Evolutionary conservation across 2,329 filamentous ascomycete genomes (phyloP).

Genomic region (Talaromyces sp.): DNA sequence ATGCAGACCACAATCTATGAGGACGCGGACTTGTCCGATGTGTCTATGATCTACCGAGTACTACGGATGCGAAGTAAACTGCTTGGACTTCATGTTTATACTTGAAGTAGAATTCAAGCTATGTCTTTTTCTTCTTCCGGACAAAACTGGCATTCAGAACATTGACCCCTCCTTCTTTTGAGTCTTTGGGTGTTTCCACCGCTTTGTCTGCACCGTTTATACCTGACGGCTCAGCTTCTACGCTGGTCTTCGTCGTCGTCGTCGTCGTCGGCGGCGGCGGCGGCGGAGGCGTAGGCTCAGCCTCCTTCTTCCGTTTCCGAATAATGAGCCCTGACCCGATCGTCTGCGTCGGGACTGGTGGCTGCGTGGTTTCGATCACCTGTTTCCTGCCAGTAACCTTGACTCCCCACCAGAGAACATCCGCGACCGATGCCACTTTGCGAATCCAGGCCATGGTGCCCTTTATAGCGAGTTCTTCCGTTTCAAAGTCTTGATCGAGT

Average conservation of each 20-base stretch:
- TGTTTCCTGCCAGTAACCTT: constrained; percentile 31
- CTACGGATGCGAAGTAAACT: neutral
- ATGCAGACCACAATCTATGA: neutral
- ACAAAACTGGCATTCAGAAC: constrained; percentile 38
- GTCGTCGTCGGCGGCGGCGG: too few species aligned
- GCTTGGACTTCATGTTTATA: neutral
- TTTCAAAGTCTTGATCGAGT: constrained; percentile 43
- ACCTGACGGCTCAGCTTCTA: neutral
- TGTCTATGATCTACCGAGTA: neutral
- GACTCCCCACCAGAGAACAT: constrained; percentile 36
- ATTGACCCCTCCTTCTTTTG: constrained; percentile 30
- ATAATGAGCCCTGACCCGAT: constrained; percentile 30
- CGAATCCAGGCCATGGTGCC: constrained; percentile 43
- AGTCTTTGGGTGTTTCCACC: constrained; percentile 11
- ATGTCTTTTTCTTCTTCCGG: constrained; percentile 42
- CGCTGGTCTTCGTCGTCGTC: neutral
- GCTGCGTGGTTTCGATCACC: constrained; percentile 19
- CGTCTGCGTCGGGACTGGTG: constrained; percentile 23
- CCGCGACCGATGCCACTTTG: constrained; percentile 39
- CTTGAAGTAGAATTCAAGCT: neutral
- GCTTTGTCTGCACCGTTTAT: neutral
- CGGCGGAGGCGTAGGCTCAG: constrained; percentile 13
- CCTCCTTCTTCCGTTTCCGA: constrained; percentile 39
- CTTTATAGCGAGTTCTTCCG: constrained; percentile 33
- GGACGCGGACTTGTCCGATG: neutral